Conservation (phyloP, 2,329 filamentous ascomycete species). For the Hymenoscyphus albidus region DNA sequence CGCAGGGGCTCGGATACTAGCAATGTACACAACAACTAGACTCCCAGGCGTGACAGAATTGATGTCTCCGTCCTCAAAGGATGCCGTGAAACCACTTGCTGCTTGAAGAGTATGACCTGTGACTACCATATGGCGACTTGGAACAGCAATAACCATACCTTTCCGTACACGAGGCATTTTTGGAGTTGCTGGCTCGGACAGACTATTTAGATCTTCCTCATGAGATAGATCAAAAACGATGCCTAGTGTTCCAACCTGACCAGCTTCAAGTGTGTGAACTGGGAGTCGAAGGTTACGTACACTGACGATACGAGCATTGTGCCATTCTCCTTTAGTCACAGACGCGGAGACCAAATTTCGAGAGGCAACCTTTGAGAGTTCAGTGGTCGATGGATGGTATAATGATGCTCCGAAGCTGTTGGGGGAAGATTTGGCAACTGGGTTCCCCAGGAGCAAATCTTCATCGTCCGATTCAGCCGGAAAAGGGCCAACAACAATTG, state of each 20-base stretch:
- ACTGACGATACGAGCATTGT: conserved; percentile 74
- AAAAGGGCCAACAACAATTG: conserved; percentile 76
- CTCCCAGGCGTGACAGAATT: conserved; percentile 62
- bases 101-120: conserved; percentile 57
- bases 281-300: conserved; percentile 84
- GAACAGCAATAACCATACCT: conserved; percentile 76
- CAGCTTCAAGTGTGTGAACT: conserved; percentile 68
- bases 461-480: conserved; percentile 49
- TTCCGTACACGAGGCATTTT: conserved; percentile 55
- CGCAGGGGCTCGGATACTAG: conserved; percentile 79
- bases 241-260: conserved; percentile 87
- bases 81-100: conserved; percentile 66
- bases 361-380: conserved; percentile 50
- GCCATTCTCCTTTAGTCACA: conserved; percentile 66
- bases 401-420: conserved; percentile 45
- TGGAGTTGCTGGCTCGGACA: conserved; percentile 31
- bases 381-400: conserved; percentile 51
- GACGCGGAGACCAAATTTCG: conserved; percentile 51
- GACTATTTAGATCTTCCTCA: conserved; percentile 34
- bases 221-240: conserved; percentile 55
- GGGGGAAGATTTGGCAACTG: conserved; percentile 42
- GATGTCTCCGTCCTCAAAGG: conserved; percentile 62
- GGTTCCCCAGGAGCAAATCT: conserved; percentile 33
- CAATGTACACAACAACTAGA: conserved; percentile 78
- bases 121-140: conserved; percentile 54